Percentiles rank a stretch among this genome's conserved stretches.
Evolutionary conservation across 495 filamentous ascomycete species (phyloP).

Genomic region (Lineolata rhizophorae): DNA sequence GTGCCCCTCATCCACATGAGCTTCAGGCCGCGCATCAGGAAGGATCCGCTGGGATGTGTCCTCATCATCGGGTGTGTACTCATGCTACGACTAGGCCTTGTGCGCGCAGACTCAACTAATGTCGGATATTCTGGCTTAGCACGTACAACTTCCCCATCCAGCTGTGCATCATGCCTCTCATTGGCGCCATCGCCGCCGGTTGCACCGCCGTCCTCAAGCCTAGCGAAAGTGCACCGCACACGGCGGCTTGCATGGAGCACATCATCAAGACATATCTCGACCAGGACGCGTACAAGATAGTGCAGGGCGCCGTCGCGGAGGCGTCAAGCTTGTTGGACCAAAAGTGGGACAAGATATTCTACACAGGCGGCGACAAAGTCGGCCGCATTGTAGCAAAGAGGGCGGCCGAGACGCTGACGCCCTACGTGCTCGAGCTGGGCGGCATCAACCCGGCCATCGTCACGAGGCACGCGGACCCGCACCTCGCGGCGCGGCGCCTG

Average conservation of each 20-base stretch:
- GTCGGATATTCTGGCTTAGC: too few species aligned
- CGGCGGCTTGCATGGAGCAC: slow-evolving; percentile 58
- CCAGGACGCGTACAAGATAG: slow-evolving; percentile 46
- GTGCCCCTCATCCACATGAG: slow-evolving; percentile 41
- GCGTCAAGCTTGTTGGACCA: slow-evolving; percentile 61
- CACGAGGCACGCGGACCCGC: slow-evolving; percentile 55
- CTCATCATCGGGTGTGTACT: slow-evolving; percentile 58
- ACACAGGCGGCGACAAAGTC: slow-evolving; percentile 59
- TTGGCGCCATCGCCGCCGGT: slow-evolving; percentile 82
- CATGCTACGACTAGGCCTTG: not conserved
- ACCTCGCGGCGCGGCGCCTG: slow-evolving; percentile 62
- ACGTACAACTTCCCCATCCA: slow-evolving; percentile 85
- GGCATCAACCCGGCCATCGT: slow-evolving; percentile 82
- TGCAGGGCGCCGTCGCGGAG: slow-evolving; percentile 66
- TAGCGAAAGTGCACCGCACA: slow-evolving; percentile 53
- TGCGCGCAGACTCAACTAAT: slow-evolving; percentile 1
- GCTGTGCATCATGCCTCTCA: slow-evolving; percentile 50
- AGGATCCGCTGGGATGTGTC: slow-evolving; percentile 70
- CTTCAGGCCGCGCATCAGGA: slow-evolving; percentile 54
- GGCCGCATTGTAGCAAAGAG: slow-evolving; percentile 80
- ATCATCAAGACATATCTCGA: slow-evolving; percentile 55
- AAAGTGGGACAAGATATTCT: slow-evolving; percentile 97
- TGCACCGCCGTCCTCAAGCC: slow-evolving; percentile 83
- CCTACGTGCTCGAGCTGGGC: slow-evolving; percentile 72
- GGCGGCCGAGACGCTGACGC: slow-evolving; percentile 78